A percentile compares a stretch with the other conserved stretches of the same genome.
These are phyloP conservation scores for Hanseniaspora sp. DNA, from an alignment of 1,139 yeast species.

Conservation along the genomic window DNA sequence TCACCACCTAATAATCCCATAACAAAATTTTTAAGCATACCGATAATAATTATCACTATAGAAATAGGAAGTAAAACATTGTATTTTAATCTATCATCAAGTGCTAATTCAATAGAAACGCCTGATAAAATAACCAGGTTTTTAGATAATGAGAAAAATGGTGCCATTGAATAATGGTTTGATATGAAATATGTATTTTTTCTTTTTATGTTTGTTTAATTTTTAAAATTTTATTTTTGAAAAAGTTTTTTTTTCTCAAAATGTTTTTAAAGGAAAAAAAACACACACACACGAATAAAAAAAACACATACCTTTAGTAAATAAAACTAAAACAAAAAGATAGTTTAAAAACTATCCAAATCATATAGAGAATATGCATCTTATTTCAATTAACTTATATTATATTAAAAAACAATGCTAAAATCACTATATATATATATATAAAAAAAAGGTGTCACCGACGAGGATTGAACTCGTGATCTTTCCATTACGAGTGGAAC, in stretches of 20 bases:
- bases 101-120: constrained; percentile 41
- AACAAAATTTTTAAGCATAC: constrained; percentile 62
- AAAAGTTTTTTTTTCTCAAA: too few relatives aligned
- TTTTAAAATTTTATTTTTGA: too few relatives aligned
- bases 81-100: constrained; percentile 72
- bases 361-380: too few relatives aligned
- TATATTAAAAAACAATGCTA: background rate
- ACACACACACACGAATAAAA: too few relatives aligned
- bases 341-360: too few relatives aligned
- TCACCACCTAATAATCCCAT: constrained; percentile 49
- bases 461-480: constrained; percentile 17
- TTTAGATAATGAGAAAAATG: constrained; percentile 10
- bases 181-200: too few relatives aligned
- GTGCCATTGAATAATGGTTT: background rate
- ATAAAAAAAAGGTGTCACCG: constrained; percentile 5
- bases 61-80: constrained; percentile 92
- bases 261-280: too few relatives aligned
- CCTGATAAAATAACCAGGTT: constrained; percentile 20
- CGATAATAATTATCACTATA: constrained; percentile 82
- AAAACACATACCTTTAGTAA: too few relatives aligned
- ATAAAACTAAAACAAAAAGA: too few relatives aligned
- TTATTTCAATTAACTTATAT: too few relatives aligned
- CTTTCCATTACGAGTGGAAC: constrained; percentile 60
- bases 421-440: background rate
- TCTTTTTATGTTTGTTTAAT: too few relatives aligned